Evolutionary conservation across 805 yeast genomes (phyloP), one percentile per base, ranked within the genome.

Genomic region (Yamadazyma laniorum): DNA sequence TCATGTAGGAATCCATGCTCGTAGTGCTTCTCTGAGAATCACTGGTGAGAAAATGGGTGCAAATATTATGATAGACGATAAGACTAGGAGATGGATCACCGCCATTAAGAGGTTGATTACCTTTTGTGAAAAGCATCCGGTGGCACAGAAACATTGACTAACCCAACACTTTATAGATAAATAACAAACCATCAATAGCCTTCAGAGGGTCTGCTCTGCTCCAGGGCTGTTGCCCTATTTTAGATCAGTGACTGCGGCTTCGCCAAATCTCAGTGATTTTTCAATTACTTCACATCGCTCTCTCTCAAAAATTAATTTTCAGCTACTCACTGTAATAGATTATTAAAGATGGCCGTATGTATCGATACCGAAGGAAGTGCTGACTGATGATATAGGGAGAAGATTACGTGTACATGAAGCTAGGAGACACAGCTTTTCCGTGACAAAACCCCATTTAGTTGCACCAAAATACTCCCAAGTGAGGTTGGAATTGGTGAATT

Each of bases 61-160:
- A 11, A 85, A 84, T 55, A 82, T 88, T 22, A 82, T 87, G 89
- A 76, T 79, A 38, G 86, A 83, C 53, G 95, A 86, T 39, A 62
- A 61, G 28, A 83, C 93, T 1, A 58, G 95, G 43, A 61, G 74
- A 35, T 88, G 95, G 95, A 75, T 87, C 27, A 75, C 85, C 6
- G 80, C 80, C 1, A 55, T 86, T 5, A 88, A 88, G 58, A 64
- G 96, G 35, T 51, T 88, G 32, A 75, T 88, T n/a, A 81, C 84
- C 0, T 78, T 74, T 44, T 47, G 57, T 9, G 79, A 75, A 48
- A 51, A 33, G 34, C 19, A 25, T 9, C 9, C 6, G 6, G 23
- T 21, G 23, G n/a, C n/a, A n/a, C n/a, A n/a, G n/a, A n/a, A n/a
- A n/a, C n/a, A n/a, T n/a, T n/a, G n/a, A n/a, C n/a, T n/a, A n/a